phyloP scores from a whole-genome alignment of 2,329 filamentous ascomycete species.

The Fusarium begoniae region DNA sequence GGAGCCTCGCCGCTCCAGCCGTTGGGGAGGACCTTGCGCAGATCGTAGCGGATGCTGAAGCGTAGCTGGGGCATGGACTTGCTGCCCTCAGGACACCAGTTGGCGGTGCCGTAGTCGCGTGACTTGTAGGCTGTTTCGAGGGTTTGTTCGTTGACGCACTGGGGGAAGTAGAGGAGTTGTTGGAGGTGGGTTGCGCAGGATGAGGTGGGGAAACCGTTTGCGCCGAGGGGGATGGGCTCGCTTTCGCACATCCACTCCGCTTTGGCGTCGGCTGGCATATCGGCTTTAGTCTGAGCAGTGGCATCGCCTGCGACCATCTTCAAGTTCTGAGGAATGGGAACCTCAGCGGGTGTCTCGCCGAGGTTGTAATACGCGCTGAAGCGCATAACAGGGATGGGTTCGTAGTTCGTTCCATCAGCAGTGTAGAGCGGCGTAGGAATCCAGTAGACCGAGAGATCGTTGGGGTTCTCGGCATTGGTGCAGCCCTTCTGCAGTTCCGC shows the following conservation, averaged over 20 bases:
- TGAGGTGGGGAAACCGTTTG: constrained; percentile 30
- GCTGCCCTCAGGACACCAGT: constrained; percentile 54
- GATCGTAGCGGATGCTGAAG: constrained; percentile 58
- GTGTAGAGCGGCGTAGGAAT: constrained; percentile 53
- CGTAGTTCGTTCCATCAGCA: constrained; percentile 44
- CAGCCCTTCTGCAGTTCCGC: constrained; percentile 53
- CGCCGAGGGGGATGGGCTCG: constrained; percentile 32
- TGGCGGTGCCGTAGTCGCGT: constrained; percentile 28
- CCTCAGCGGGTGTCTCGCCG: constrained; percentile 50
- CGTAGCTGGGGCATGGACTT: constrained; percentile 58
- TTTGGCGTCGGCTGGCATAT: constrained; percentile 41
- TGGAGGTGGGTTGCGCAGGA: constrained; percentile 33
- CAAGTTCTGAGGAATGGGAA: constrained; percentile 56
- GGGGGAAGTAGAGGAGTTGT: constrained; percentile 38
- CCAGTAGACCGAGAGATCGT: constrained; percentile 59
- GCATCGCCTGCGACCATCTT: constrained; percentile 53
- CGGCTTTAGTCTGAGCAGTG: constrained; percentile 14
- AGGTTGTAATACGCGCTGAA: constrained; percentile 59
- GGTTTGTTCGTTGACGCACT: constrained; percentile 36
- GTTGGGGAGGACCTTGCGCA: constrained; percentile 52
- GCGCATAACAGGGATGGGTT: constrained; percentile 45
- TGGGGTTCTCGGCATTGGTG: constrained; percentile 56
- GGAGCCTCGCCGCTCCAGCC: constrained; percentile 57
- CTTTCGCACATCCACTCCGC: constrained; percentile 47
- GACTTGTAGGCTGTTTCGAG: constrained; percentile 37